Conservation (phyloP, 306 rosid genomes). For the Rosa rugosa region DNA sequence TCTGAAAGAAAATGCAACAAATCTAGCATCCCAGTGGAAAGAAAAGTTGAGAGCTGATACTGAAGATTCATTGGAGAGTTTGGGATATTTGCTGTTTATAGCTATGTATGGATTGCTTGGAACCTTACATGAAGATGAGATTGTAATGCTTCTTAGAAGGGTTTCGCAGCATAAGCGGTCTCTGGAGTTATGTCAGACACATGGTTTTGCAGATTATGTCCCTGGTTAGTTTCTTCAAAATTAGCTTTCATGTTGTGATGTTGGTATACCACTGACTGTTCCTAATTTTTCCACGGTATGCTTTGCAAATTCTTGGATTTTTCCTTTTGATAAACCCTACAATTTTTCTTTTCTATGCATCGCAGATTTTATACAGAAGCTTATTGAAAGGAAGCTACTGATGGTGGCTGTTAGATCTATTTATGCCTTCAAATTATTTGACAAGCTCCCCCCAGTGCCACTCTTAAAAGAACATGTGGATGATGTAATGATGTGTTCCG, state of each 20-base stretch:
- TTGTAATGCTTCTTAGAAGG: constrained; percentile 40
- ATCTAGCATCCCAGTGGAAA: constrained; percentile 43
- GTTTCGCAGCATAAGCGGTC: constrained; percentile 36
- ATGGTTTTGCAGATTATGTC: constrained; percentile 36
- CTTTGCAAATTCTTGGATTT: not conserved
- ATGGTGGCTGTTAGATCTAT: constrained; percentile 54
- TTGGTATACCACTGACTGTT: not conserved
- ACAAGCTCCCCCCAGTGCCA: constrained; percentile 39
- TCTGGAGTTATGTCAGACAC: constrained; percentile 32
- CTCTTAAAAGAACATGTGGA: constrained; percentile 27
- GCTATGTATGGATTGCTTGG: constrained; percentile 38
- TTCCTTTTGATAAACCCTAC: not conserved
- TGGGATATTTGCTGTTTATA: constrained; percentile 21
- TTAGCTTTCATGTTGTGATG: not conserved
- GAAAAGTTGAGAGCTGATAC: constrained; percentile 18
- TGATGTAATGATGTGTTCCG: not conserved
- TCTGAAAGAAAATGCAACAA: constrained; percentile 44
- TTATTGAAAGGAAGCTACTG: constrained; percentile 34
- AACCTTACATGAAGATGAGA: constrained; percentile 37
- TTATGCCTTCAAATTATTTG: constrained; percentile 46
- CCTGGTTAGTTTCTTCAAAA: constrained; percentile 35
- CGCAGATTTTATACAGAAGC: constrained; percentile 45
- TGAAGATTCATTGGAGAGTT: constrained; percentile 35
- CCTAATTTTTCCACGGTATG: not conserved
- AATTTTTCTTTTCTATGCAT: not conserved